A percentile compares a stretch with the other conserved stretches of the same genome.
Evolutionary conservation across 164 flowering plant species (phyloP).

Genomic region (Chimonanthus salicifolius): DNA sequence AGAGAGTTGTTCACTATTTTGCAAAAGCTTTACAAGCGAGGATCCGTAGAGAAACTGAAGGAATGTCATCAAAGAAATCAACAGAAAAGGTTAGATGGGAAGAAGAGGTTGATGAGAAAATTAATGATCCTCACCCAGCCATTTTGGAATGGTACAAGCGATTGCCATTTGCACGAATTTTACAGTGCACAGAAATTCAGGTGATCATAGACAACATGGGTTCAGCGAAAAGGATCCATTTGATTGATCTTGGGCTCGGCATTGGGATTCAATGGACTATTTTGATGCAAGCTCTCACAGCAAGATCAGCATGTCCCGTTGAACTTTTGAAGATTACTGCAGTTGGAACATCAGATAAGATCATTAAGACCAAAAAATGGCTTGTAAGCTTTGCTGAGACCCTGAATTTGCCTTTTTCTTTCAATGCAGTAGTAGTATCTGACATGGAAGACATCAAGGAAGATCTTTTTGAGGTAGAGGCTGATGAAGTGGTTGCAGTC

Average conservation of each 20-base stretch:
- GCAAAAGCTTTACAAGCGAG: constrained; percentile 44
- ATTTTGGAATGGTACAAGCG: constrained; percentile 19
- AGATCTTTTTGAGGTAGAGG: constrained; percentile 32
- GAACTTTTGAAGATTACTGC: constrained; percentile 47
- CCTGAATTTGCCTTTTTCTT: constrained; percentile 31
- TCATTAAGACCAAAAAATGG: constrained; percentile 29
- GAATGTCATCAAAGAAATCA: constrained; percentile 10
- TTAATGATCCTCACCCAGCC: constrained; percentile 16
- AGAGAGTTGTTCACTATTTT: constrained; percentile 45
- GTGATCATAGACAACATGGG: constrained; percentile 33
- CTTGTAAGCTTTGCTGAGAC: constrained; percentile 29
- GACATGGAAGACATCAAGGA: constrained; percentile 32
- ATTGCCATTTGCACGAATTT: constrained; percentile 30
- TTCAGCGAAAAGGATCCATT: constrained; percentile 33
- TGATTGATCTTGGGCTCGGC: constrained; percentile 39
- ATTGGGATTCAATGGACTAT: constrained; percentile 35
- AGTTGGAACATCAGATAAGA: constrained; percentile 19
- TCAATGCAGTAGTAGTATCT: constrained; percentile 20
- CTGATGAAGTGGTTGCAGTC: constrained; percentile 35
- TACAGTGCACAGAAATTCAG: constrained; percentile 42
- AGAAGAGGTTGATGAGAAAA: constrained; percentile 9
- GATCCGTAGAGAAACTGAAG: constrained; percentile 39
- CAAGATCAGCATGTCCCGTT: constrained; percentile 16
- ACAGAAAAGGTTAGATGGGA: not conserved
- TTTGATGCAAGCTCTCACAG: constrained; percentile 48